Conservation (phyloP, 2,329 filamentous ascomycete species). For the Didymella arachidicola region DNA sequence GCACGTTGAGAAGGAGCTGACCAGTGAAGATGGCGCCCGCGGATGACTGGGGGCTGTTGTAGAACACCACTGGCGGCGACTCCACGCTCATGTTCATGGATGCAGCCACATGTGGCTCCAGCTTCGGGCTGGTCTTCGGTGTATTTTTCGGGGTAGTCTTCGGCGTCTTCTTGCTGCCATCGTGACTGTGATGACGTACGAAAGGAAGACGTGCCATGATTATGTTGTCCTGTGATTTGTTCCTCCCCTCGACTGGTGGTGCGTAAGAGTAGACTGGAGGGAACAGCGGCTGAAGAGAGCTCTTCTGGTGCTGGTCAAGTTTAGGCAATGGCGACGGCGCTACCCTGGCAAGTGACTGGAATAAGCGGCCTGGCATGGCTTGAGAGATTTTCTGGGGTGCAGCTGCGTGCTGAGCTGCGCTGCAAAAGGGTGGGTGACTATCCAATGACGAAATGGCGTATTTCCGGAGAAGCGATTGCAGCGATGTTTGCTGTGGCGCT, state of each 20-base stretch:
- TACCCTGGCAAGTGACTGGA: conserved; percentile 44
- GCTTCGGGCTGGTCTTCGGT: conserved; percentile 44
- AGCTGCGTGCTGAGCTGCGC: conserved; percentile 22
- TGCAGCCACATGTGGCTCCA: conserved; percentile 54
- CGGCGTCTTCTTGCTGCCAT: conserved; percentile 19
- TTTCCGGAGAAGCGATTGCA: conserved; percentile 30
- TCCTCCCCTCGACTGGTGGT: conserved; percentile 39
- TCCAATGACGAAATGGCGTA: conserved; percentile 28
- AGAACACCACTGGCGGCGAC: conserved; percentile 85
- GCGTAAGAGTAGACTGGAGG: conserved; percentile 49
- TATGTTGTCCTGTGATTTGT: conserved; percentile 45
- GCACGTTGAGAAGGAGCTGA: conserved; percentile 76
- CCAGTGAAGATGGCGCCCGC: conserved; percentile 87
- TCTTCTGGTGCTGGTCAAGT: conserved; percentile 34
- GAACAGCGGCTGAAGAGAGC: conserved; percentile 33
- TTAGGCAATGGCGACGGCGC: conserved; percentile 45
- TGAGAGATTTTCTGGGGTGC: conserved; percentile 43
- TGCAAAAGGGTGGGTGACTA: conserved; percentile 24
- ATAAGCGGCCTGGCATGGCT: conserved; percentile 48
- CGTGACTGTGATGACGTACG: conserved; percentile 47
- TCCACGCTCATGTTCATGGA: conserved; percentile 73
- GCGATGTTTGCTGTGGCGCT: conserved; percentile 22
- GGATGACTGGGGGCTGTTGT: conserved; percentile 76
- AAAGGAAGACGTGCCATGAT: conserved; percentile 49
- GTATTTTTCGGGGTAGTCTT: conserved; percentile 33